phyloP scores from a whole-genome alignment of 371 early-diverging fungal species.

The Circinella umbellata region DNA sequence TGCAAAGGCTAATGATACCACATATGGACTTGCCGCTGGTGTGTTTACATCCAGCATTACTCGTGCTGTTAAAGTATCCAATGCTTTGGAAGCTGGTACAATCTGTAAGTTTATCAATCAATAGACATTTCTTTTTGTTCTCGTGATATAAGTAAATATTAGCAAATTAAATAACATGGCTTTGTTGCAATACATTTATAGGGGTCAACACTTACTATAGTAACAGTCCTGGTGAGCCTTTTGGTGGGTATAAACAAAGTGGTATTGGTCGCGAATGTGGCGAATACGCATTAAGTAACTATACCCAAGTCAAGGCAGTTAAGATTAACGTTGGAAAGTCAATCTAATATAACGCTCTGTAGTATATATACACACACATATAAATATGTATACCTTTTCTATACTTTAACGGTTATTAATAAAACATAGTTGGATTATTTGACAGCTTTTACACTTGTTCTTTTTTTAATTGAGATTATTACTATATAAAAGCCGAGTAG shows the following conservation, averaged over 20 bases:
- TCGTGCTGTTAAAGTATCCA: slow-evolving; percentile 70
- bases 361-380: no score
- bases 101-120: slow-evolving; percentile 10
- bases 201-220: slow-evolving; percentile 19
- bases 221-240: slow-evolving; percentile 47
- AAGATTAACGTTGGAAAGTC: slow-evolving; percentile 34
- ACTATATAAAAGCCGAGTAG: no score
- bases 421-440: no score
- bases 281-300: slow-evolving; percentile 75
- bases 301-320: slow-evolving; percentile 44
- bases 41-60: slow-evolving; percentile 75
- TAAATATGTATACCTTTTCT: no score
- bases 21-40: slow-evolving; percentile 84
- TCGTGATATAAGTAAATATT: background rate
- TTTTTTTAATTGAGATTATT: no score
- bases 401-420: no score
- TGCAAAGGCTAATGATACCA: slow-evolving; percentile 69
- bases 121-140: background rate
- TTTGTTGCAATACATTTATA: background rate
- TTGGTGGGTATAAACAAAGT: slow-evolving; percentile 88
- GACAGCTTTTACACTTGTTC: no score
- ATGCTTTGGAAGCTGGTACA: slow-evolving; percentile 33
- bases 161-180: background rate
- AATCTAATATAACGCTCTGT: background rate
- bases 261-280: slow-evolving; percentile 87